Base-by-base conservation (phyloP, 176 grass and related monocot species). In the Themeda triandra region DNA sequence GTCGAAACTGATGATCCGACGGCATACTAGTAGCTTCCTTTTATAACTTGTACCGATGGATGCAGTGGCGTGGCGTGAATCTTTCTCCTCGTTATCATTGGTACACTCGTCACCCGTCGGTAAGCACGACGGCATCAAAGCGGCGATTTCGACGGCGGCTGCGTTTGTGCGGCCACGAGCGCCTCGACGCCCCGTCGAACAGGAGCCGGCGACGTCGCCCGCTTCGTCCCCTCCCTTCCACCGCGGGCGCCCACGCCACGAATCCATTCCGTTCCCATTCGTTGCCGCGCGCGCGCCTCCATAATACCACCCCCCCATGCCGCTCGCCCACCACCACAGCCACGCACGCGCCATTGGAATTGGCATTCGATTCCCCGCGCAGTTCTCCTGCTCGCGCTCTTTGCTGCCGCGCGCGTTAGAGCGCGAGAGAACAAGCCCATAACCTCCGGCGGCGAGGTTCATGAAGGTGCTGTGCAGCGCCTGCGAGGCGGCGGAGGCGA, bases 401-500 rank as follows among this genome's bases (percentile, higher is more conserved):
- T 66, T 33, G 9, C 13, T 31, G n/a, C 7, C 39, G 40, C 27
- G 24, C 7, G 8, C 28, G 13, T 13, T 9, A n/a, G 45, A 33
- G 48, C 32, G 49, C 17, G 12, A 71, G 37, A 44, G 23, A 45
- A 25, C 2, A 75, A 8, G n/a, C 15, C 19, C 28, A 17, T 75
- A 75, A 27, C 27, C 8, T 11, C 8, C 21, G 23, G 44, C 6
- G 27, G 8, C 6, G 32, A 39, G 27, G 40, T 79, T 18, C 49
- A 97, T 97, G 94, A 97, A 94, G 83, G 85, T 97, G 35, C 86
- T 93, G 77, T 97, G 94, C 85, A 97, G 91, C 78, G 89, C 92
- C 7, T 97, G 94, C 86, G 92, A 93, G 80, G 87, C 87, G 67
- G 92, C 92, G 76, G 94, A 92, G 94, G 94, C 94, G 42, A 64